A percentile compares a stretch with the other conserved stretches of the same genome.
phyloP scores from a whole-genome alignment of 495 filamentous ascomycete genomes.

The Ramalina intermedia region DNA sequence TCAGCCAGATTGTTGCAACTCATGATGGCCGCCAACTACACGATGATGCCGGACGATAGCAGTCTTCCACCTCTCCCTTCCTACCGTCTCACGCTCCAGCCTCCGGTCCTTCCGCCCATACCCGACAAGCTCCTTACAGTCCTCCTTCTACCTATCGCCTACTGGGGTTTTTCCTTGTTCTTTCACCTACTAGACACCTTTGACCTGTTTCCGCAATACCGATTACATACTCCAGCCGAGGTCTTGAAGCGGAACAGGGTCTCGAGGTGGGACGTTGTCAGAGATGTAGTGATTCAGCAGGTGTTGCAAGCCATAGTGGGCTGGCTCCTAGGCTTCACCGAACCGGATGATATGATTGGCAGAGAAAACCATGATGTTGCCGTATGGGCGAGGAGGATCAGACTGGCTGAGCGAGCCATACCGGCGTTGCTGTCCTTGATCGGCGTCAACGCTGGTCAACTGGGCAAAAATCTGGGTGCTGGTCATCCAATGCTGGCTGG shows the following conservation, averaged over 20 bases:
- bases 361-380: constrained; percentile 59
- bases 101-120: constrained; percentile 50
- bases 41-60: constrained; percentile 5
- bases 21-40: constrained; percentile 5
- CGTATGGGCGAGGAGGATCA: constrained; percentile 53
- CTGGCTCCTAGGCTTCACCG: constrained; percentile 40
- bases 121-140: constrained; percentile 56
- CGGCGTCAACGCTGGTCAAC: constrained; percentile 23
- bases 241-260: constrained; percentile 62
- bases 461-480: constrained; percentile 23
- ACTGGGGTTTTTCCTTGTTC: constrained; percentile 60
- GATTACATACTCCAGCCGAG: constrained; percentile 70
- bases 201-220: constrained; percentile 64
- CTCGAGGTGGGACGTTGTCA: constrained; percentile 52
- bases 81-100: constrained; percentile 44
- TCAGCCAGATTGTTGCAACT: not conserved
- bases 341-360: constrained; percentile 44
- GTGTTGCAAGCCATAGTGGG: constrained; percentile 54
- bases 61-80: constrained; percentile 55
- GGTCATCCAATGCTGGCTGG: constrained; percentile 47
- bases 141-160: constrained; percentile 50
- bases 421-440: constrained; percentile 32
- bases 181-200: constrained; percentile 64
- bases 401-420: constrained; percentile 49
- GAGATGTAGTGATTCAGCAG: constrained; percentile 68